Percentiles rank a stretch among this genome's conserved stretches.
These are phyloP conservation scores for Metschnikowia colocasiae DNA, from an alignment of 805 yeast genomes.

Conservation along the genomic window DNA sequence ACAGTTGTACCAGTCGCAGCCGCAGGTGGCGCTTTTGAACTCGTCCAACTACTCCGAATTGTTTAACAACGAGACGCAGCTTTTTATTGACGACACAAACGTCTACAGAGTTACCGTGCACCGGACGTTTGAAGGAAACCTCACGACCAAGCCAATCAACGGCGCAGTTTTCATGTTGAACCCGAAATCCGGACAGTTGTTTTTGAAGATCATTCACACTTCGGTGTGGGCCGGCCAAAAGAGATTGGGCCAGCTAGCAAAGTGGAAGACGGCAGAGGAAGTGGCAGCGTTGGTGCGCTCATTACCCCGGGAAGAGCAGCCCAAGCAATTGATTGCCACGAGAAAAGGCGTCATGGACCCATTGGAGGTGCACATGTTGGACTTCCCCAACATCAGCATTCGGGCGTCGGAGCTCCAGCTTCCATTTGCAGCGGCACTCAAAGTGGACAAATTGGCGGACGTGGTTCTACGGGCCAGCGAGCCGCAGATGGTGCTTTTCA, in stretches of 20 bases:
- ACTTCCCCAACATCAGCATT: slow-evolving; percentile 87
- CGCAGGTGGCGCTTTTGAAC: slow-evolving; percentile 86
- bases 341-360: slow-evolving; percentile 93
- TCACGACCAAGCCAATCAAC: slow-evolving; percentile 87
- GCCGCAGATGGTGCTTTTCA: slow-evolving; percentile 88
- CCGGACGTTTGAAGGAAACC: slow-evolving; percentile 86
- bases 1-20: slow-evolving; percentile 89
- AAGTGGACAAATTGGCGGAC: slow-evolving; percentile 74
- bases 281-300: slow-evolving; percentile 88
- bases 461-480: slow-evolving; percentile 82
- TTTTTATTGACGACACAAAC: slow-evolving; percentile 90
- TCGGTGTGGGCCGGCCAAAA: slow-evolving; percentile 98
- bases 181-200: slow-evolving; percentile 87
- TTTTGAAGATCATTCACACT: slow-evolving; percentile 84
- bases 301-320: slow-evolving; percentile 89
- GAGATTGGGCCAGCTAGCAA: slow-evolving; percentile 85
- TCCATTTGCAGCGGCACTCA: slow-evolving; percentile 85
- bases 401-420: slow-evolving; percentile 84
- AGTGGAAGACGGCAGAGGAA: slow-evolving; percentile 98
- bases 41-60: slow-evolving; percentile 88
- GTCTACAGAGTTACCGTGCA: slow-evolving; percentile 92
- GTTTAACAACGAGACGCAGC: slow-evolving; percentile 76
- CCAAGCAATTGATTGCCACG: slow-evolving; percentile 85
- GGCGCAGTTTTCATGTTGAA: slow-evolving; percentile 89
- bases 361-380: slow-evolving; percentile 92